These are phyloP conservation scores for Colletotrichum scovillei DNA, from an alignment of 2,329 filamentous ascomycete genomes.

Conservation along the genomic window DNA sequence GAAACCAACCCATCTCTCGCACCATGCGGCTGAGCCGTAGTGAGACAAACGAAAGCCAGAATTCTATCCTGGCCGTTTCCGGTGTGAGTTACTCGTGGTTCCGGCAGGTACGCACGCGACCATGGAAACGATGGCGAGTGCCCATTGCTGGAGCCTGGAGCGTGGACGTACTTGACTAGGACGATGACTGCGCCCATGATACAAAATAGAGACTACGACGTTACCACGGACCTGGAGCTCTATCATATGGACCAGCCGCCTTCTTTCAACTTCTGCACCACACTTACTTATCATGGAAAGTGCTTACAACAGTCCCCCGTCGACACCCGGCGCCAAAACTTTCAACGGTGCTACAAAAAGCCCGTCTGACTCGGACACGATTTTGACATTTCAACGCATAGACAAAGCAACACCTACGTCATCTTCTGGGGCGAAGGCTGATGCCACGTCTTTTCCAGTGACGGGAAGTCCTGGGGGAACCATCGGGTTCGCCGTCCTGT, in stretches of 20 bases:
- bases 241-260: neutral
- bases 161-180: too few relatives aligned
- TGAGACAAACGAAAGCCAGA: neutral
- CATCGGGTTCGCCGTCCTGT: neutral
- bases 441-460: too few relatives aligned
- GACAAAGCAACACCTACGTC: neutral
- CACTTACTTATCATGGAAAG: neutral
- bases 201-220: neutral
- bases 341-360: neutral
- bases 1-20: neutral
- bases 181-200: too few relatives aligned
- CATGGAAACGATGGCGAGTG: neutral
- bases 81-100: neutral
- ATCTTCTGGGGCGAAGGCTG: too few relatives aligned
- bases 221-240: neutral
- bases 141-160: too few relatives aligned
- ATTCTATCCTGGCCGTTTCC: neutral
- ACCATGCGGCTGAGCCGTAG: neutral
- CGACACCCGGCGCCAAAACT: neutral
- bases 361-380: neutral
- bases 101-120: neutral
- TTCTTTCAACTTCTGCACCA: neutral
- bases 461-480: neutral
- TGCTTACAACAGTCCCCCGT: neutral
- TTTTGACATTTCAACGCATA: conserved; percentile 1